Evolutionary conservation across 805 yeast species (phyloP).

Genomic region (Schizosaccharomyces octosporus): DNA sequence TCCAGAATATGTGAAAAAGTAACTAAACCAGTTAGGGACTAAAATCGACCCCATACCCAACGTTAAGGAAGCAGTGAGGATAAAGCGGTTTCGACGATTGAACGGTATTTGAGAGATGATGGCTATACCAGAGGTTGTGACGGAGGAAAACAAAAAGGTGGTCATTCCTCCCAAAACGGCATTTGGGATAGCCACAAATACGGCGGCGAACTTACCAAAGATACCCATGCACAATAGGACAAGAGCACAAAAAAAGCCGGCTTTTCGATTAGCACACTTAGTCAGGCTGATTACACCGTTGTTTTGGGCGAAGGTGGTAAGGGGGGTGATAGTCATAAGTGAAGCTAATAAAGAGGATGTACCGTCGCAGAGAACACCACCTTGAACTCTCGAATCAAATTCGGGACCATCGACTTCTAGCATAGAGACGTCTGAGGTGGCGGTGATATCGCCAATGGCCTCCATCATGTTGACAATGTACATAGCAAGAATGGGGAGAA

Average conservation of each 20-base stretch:
- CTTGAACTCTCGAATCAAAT: constrained; percentile 72
- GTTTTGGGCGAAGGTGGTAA: constrained; percentile 83
- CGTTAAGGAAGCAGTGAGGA: constrained; percentile 37
- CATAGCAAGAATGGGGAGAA: constrained; percentile 63
- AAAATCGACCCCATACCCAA: constrained; percentile 46
- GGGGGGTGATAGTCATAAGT: constrained; percentile 62
- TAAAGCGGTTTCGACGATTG: constrained; percentile 50
- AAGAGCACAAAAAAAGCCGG: constrained; percentile 60
- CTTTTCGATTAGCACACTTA: constrained; percentile 66
- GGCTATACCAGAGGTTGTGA: constrained; percentile 48
- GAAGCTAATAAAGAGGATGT: constrained; percentile 55
- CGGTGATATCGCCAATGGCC: constrained; percentile 84
- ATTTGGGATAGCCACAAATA: constrained; percentile 52
- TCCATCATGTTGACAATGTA: constrained; percentile 71
- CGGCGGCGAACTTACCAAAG: constrained; percentile 68
- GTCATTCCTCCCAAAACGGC: constrained; percentile 78
- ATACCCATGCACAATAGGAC: constrained; percentile 69
- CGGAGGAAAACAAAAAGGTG: constrained; percentile 48
- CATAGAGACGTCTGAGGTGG: constrained; percentile 77
- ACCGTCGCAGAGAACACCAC: constrained; percentile 81
- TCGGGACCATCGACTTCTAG: constrained; percentile 57
- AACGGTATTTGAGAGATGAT: constrained; percentile 30
- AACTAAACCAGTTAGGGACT: constrained; percentile 38
- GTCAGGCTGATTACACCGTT: constrained; percentile 86
- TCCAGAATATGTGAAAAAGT: constrained; percentile 45